Evolutionary conservation across 495 filamentous ascomycete genomes (phyloP).

Genomic region (Letharia columbiana): DNA sequence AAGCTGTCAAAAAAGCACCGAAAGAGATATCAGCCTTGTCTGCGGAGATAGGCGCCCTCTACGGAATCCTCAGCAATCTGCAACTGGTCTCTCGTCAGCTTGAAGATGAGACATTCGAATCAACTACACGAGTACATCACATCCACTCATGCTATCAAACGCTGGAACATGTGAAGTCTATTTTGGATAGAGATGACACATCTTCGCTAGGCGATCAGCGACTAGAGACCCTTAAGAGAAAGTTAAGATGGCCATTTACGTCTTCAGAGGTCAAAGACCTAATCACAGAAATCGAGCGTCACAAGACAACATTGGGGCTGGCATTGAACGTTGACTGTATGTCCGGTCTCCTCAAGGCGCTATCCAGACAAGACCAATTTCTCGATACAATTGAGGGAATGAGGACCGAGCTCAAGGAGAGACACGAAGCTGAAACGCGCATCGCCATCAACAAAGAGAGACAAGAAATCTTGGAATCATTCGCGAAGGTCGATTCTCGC

Average conservation of each 20-base stretch:
- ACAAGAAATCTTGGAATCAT: constrained; percentile 26
- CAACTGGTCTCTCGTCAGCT: constrained; percentile 23
- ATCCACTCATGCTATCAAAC: constrained; percentile 23
- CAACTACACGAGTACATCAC: constrained; percentile 20
- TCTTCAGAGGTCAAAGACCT: constrained; percentile 24
- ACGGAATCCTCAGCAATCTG: constrained; percentile 29
- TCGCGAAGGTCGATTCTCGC: constrained; percentile 25
- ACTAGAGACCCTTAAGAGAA: constrained; percentile 3
- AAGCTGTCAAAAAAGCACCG: constrained; percentile 25
- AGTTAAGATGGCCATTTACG: constrained; percentile 25
- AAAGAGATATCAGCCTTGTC: constrained; percentile 21
- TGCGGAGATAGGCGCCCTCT: constrained; percentile 24
- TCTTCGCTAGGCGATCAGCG: not conserved
- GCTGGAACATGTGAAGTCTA: constrained; percentile 17
- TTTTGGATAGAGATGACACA: constrained; percentile 12
- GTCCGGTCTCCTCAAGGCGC: constrained; percentile 20
- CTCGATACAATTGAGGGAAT: constrained; percentile 11
- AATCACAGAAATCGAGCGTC: constrained; percentile 25
- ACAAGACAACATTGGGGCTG: constrained; percentile 29
- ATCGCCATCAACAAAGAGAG: constrained; percentile 24
- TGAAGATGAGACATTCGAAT: constrained; percentile 20
- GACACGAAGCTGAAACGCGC: constrained; percentile 23
- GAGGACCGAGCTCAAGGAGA: constrained; percentile 11
- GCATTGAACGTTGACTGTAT: constrained; percentile 30
- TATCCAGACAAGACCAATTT: constrained; percentile 18